Evolutionary conservation across 2,329 filamentous ascomycete genomes (phyloP), one percentile per base, ranked within the genome.

Genomic region (Trichoderma pleuroti): DNA sequence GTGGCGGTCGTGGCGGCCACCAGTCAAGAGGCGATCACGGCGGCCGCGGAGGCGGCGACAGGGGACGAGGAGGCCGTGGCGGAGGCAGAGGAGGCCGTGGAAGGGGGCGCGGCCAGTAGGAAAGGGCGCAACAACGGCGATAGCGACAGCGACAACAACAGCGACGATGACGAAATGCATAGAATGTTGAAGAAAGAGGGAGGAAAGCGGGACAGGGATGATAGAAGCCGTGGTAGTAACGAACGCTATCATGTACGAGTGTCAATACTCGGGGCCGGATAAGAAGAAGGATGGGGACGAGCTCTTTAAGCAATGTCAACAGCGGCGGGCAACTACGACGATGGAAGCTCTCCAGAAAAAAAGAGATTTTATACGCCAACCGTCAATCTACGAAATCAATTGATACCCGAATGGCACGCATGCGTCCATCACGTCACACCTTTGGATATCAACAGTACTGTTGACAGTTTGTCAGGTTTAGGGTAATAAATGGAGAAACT

Each of bases 1-100:
- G 91, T 70, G 90, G 92, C 61, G 90, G 91, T 52, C 86, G 90
- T 49, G 86, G 88, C 72, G 86, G 88, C 18, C 82, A 84, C n/a
- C 83, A 84, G 68, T 82, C 87, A 77, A 84, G 88, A 76, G 88
- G 87, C 68, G 88, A 90, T 46, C 85, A 90, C 74, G 84, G 85
- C 57, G 83, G 86, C 62, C 82, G 87, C 49, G 85, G 88, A 26
- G 83, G 84, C 28, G 82, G 83, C 66, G 84, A 85, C 28, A 75
- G 81, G 39, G 81, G 80, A 30, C 77, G 82, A 66, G 80, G 80
- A 30, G 80, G 80, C 26, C 76, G 80, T 34, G 82, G 82, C 52
- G 75, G 80, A 26, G 79, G 79, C 21, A 74, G 80, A 49, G 80
- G 80, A 6, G 75, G 80, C 30, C 80, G 79, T 21, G 76, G 80